Evolutionary conservation across 257 asterid genomes (phyloP), one percentile per base, ranked within the genome.

Genomic region (Capsicum rhomboideum): DNA sequence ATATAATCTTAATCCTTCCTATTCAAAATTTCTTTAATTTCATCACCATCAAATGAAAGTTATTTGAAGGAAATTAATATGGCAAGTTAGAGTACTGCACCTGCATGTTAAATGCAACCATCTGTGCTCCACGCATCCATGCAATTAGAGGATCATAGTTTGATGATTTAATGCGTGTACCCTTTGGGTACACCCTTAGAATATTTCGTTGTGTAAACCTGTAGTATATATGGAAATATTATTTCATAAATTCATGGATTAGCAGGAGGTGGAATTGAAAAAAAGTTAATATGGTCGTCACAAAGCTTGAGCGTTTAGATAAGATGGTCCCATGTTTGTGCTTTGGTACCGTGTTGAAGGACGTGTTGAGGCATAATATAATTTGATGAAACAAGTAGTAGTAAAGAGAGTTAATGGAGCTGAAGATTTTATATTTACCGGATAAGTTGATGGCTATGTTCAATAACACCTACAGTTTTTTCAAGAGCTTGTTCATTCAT

Each of bases 91-190:
- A 46, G 40, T 74, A 74, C 58, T 75, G 18, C 46, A 87, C 89
- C 89, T 87, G 89, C 89, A 87, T 87, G 64, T 87, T 87, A 80
- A 87, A 87, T 42, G 89, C 89, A 75, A 87, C 89, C 89, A 87
- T 87, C 26, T 87, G 89, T 66, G 89, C 87, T 64, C 89, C 89
- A 77, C 64, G 87, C 85, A 34, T 78, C 89, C 89, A 87, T 54
- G 84, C 89, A 53, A 79, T 31, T 4, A 82, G 63, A 74, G 85
- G 87, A 42, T 84, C 75, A 68, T 84, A 87, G 66, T 87, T 87
- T 34, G 89, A 84, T 40, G 89, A 87, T 31, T 1, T 12, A 55
- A 87, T 16, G 21, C 89, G 87, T 2, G 85, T 14, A 46, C 87
- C 89, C 52, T 84, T 87, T 29, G 89, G 89, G 21, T 81, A 87